A percentile compares a stretch with the other conserved stretches of the same genome.
phyloP scores from a whole-genome alignment of 1,139 yeast species.

The Pichia inconspicua region DNA sequence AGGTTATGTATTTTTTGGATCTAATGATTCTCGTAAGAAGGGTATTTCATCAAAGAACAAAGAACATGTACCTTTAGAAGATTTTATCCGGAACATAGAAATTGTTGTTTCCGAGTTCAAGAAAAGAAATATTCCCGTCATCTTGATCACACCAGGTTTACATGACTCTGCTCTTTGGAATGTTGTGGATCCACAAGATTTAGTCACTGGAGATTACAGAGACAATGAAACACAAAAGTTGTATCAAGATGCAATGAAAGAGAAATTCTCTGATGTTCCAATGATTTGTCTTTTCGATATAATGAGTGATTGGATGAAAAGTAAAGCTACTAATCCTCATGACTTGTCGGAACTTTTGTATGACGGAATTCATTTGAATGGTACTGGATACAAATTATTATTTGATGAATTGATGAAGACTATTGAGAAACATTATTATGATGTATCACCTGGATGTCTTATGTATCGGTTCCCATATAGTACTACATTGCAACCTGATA shows the following conservation, averaged over 20 bases:
- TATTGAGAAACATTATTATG: conserved; percentile 41
- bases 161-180: conserved; percentile 40
- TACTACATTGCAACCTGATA: conserved; percentile 1
- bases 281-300: conserved; percentile 34
- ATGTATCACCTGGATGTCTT: conserved; percentile 18
- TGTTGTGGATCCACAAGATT: conserved; percentile 25
- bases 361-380: conserved; percentile 61
- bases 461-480: conserved; percentile 10
- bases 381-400: conserved; percentile 49
- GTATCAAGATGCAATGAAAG: conserved; percentile 41
- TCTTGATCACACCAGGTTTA: conserved; percentile 59
- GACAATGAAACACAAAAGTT: conserved; percentile 33
- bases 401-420: conserved; percentile 35
- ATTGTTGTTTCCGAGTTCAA: conserved; percentile 35
- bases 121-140: conserved; percentile 35
- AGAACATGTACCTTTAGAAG: conserved; percentile 50
- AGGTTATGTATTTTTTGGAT: conserved; percentile 59
- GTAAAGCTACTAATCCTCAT: conserved; percentile 2
- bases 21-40: conserved; percentile 55
- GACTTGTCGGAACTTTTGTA: conserved; percentile 19
- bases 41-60: conserved; percentile 26
- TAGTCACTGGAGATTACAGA: conserved; percentile 32
- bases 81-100: conserved; percentile 41
- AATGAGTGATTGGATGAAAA: conserved; percentile 25
- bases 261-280: conserved; percentile 42